phyloP scores from a whole-genome alignment of 352 stramenopile species.

The Globisporangium parvum region DNA sequence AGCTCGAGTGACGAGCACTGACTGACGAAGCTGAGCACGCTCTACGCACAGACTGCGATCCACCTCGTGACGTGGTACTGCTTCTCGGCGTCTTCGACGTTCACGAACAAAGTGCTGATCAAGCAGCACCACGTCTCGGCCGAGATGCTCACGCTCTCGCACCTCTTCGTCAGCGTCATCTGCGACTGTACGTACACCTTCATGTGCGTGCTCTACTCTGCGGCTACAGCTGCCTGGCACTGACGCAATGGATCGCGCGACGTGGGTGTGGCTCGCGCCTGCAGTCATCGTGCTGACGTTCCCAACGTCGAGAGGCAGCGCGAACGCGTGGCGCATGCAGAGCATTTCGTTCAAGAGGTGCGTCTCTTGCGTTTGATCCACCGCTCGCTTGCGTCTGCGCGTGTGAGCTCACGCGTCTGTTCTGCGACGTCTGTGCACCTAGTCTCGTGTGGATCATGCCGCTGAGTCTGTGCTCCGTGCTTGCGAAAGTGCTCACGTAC shows the following conservation, averaged over 20 bases:
- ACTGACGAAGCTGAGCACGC: neutral
- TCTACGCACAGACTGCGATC: constrained; percentile 25
- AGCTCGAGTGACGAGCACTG: neutral
- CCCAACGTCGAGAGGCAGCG: constrained; percentile 31
- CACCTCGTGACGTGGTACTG: constrained; percentile 69
- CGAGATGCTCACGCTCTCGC: constrained; percentile 82
- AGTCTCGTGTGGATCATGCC: constrained; percentile 74
- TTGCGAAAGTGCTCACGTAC: constrained; percentile 80
- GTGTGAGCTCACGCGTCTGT: neutral
- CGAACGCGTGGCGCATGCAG: constrained; percentile 60
- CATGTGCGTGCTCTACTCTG: neutral
- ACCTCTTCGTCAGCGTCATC: constrained; percentile 75
- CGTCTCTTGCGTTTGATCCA: neutral
- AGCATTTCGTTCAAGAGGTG: constrained; percentile 39
- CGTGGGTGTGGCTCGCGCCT: neutral
- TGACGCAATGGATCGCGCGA: too few relatives aligned
- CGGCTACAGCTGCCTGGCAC: neutral
- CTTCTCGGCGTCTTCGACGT: constrained; percentile 74
- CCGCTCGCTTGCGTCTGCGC: neutral
- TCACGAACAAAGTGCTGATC: constrained; percentile 85
- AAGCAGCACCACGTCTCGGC: constrained; percentile 83
- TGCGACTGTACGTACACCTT: constrained; percentile 48
- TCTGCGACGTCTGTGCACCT: neutral
- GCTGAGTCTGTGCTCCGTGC: constrained; percentile 75
- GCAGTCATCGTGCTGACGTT: constrained; percentile 74